Evolutionary conservation across 2,329 filamentous ascomycete genomes (phyloP), one percentile per base, ranked within the genome.

Genomic region (Monilinia fructicola): DNA sequence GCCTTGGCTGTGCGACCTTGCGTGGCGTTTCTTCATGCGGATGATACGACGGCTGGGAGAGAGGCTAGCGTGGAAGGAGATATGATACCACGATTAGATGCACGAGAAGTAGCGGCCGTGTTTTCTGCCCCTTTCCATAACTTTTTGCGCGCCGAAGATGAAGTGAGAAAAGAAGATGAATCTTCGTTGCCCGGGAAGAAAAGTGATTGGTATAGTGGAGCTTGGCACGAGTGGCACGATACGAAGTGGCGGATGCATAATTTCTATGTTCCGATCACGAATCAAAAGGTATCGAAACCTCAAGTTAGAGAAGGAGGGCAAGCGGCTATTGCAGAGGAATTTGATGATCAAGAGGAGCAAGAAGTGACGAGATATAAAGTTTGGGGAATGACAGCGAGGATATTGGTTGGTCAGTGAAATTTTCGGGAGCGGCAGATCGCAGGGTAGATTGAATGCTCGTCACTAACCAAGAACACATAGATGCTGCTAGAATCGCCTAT

Each of bases 311-410:
- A 76, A 65, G 78, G 78, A 67, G 79, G 76, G 52, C 78, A 86
- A 75, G 79, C 80, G 64, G 77, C 79, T 53, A 74, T 81, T 56
- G 78, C 77, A 4, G 79, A 80, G 67, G 74, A 77, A 68, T 72
- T 83, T 21, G 80, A 85, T 67, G 80, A 83, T 69, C 81, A 80
- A 69, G 79, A 83, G 68, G 77, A 78, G 14, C 75, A 78, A 4
- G 74, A 77, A 12, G 71, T 83, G 54, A 79, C 79, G 53, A 82
- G 90, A 48, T 97, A 95, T 78, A 88, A 90, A 72, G 93, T 98
- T 5, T 97, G 93, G 85, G 94, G 94, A 21, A 94, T 98, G 92
- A 98, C 94, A 64, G 94, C 92, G 3, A 83, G 92, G 63, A 94
- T 98, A 65, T 77, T 97, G 65, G 91, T 97, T 6, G 65, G 65